Conservation (phyloP, 1,284 basidiomycete genomes). For the Tetrapyrgos nigripes region DNA sequence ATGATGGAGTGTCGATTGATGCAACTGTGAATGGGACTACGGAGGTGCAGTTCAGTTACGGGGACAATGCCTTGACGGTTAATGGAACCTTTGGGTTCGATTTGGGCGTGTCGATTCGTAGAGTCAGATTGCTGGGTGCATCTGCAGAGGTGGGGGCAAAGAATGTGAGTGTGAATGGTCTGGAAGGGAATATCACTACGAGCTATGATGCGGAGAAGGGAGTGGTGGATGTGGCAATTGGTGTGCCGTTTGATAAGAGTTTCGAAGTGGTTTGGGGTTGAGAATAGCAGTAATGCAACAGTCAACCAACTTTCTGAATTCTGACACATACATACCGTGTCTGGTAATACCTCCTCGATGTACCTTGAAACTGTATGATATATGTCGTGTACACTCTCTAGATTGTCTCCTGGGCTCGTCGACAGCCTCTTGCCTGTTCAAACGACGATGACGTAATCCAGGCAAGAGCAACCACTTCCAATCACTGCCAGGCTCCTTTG, state of each 20-base stretch:
- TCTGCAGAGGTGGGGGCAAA: conserved; percentile 30
- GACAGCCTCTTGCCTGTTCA: no score
- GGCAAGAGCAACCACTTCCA: no score
- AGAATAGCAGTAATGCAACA: no score
- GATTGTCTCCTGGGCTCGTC: no score
- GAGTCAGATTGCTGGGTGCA: conserved; percentile 54
- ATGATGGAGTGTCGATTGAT: conserved; percentile 65
- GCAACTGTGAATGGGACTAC: conserved; percentile 47
- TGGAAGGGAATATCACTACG: conserved; percentile 3
- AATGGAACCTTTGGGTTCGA: conserved; percentile 56
- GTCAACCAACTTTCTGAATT: no score
- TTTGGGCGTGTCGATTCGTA: conserved; percentile 48
- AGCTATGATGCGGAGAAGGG: conserved; percentile 26
- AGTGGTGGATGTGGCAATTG: conserved; percentile 49
- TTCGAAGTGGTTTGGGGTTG: conserved; percentile 34
- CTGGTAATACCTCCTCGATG: no score
- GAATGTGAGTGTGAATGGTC: conserved; percentile 42
- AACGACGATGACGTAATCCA: no score
- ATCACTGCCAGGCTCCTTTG: no score
- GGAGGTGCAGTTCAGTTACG: conserved; percentile 49
- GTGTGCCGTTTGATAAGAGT: conserved; percentile 39
- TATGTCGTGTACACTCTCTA: no score
- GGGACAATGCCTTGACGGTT: conserved; percentile 48
- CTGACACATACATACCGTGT: no score
- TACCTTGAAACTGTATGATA: no score